phyloP scores from a whole-genome alignment of 2,329 filamentous ascomycete species.

The Tothia fuscella region DNA sequence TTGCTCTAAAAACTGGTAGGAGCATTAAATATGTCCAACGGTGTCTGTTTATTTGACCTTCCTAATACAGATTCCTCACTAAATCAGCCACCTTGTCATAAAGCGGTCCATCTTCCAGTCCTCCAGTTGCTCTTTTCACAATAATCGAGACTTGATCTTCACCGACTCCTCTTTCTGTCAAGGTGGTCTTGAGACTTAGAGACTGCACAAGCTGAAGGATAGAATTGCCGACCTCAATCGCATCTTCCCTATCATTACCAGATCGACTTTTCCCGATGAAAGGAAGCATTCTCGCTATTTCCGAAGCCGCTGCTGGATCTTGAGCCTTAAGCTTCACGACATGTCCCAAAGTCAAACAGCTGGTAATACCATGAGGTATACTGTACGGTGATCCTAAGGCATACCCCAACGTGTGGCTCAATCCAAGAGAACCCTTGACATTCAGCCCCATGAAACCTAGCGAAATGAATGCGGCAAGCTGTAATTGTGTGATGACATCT shows the following conservation, averaged over 20 bases:
- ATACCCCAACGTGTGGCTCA: slow-evolving; percentile 36
- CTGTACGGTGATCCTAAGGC: slow-evolving; percentile 42
- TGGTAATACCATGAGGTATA: slow-evolving; percentile 46
- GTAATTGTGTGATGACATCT: slow-evolving; percentile 38
- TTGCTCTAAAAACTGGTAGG: too few relatives aligned
- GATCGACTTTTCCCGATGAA: slow-evolving; percentile 27
- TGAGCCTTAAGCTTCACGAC: slow-evolving; percentile 42
- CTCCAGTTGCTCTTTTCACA: slow-evolving; percentile 31
- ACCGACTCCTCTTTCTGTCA: slow-evolving; percentile 34
- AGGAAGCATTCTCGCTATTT: slow-evolving; percentile 33
- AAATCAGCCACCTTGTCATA: slow-evolving; percentile 32
- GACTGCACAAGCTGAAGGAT: slow-evolving; percentile 32
- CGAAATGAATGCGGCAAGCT: slow-evolving; percentile 40
- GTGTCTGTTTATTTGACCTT: too few relatives aligned
- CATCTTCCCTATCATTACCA: slow-evolving; percentile 33
- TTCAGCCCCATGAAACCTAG: slow-evolving; percentile 40
- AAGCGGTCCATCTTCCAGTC: slow-evolving; percentile 27
- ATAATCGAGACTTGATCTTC: slow-evolving; percentile 31
- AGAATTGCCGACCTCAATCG: slow-evolving; percentile 31
- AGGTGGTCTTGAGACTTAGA: slow-evolving; percentile 32
- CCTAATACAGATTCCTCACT: slow-evolving; percentile 33
- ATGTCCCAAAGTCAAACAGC: slow-evolving; percentile 41
- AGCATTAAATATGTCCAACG: too few relatives aligned
- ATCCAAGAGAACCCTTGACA: slow-evolving; percentile 37
- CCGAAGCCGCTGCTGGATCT: slow-evolving; percentile 31